Evolutionary conservation across 75 land plant species (phyloP).

Genomic region (Pinus albicaulis): DNA sequence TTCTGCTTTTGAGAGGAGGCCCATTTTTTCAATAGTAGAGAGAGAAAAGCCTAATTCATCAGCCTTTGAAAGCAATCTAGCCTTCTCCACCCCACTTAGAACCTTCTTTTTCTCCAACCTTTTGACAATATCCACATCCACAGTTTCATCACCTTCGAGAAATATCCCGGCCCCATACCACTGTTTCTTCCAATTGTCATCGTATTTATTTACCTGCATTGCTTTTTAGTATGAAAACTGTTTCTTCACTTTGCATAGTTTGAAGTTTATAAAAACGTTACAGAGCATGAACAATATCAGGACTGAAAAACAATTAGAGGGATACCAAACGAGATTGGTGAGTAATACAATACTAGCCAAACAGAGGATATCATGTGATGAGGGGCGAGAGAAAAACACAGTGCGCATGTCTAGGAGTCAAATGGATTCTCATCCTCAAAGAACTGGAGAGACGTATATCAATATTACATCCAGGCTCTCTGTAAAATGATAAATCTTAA

Average conservation of each 20-base stretch:
- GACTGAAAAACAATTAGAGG: not conserved
- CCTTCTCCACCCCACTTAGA: constrained; percentile 81
- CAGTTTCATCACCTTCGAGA: constrained; percentile 63
- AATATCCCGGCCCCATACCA: constrained; percentile 98
- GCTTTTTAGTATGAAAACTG: not conserved
- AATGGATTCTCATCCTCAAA: too few relatives aligned
- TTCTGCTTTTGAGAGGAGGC: constrained; percentile 91
- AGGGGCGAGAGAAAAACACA: not conserved
- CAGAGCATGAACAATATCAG: not conserved
- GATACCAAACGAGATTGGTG: not conserved
- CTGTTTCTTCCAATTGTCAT: constrained; percentile 77
- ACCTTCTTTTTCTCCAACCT: constrained; percentile 77
- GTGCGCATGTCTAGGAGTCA: too few relatives aligned
- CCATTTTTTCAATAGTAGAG: constrained; percentile 82
- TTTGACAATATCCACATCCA: constrained; percentile 80
- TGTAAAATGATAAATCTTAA: too few relatives aligned
- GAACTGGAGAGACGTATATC: too few relatives aligned
- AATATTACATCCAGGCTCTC: too few relatives aligned
- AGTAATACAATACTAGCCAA: not conserved
- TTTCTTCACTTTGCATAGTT: not conserved
- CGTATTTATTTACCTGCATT: constrained; percentile 83
- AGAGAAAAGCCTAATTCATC: constrained; percentile 84
- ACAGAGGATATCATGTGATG: not conserved
- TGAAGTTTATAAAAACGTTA: not conserved
- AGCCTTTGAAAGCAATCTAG: constrained; percentile 87